Conservation (phyloP, 2,329 filamentous ascomycete species). For the Phialophora expanda region DNA sequence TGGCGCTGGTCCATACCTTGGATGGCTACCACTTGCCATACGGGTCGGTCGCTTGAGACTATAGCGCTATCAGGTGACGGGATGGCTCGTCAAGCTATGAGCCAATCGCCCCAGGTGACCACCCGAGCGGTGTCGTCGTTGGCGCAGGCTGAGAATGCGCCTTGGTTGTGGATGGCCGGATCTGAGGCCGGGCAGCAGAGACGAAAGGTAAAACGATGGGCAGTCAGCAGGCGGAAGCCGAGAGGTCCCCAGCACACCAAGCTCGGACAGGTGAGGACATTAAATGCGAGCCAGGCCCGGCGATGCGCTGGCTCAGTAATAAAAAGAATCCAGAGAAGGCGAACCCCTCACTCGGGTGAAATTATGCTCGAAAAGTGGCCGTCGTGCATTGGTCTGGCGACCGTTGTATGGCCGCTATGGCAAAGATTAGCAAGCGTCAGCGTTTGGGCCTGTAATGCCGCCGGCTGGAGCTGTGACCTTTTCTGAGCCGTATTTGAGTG, state of each 20-base stretch:
- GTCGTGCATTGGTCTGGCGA: constrained; percentile 25
- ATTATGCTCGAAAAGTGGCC: constrained; percentile 24
- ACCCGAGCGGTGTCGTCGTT: constrained; percentile 29
- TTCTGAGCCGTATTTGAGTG: constrained; percentile 24
- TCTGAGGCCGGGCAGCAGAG: constrained; percentile 14
- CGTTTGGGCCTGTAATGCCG: constrained; percentile 22
- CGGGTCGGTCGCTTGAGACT: constrained; percentile 11
- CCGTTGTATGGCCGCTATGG: constrained; percentile 28
- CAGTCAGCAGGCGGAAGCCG: constrained; percentile 29
- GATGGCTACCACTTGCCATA: constrained; percentile 7
- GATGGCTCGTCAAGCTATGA: constrained; percentile 19
- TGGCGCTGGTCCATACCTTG: constrained; percentile 19
- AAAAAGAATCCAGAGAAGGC: constrained; percentile 24
- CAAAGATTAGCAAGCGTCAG: constrained; percentile 33
- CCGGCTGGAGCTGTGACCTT: constrained; percentile 23
- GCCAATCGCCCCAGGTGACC: constrained; percentile 24
- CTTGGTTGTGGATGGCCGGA: constrained; percentile 20
- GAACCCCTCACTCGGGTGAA: constrained; percentile 31
- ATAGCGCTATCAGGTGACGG: constrained; percentile 34
- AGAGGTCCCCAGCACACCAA: neutral
- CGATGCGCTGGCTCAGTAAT: constrained; percentile 28
- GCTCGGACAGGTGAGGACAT: constrained; percentile 33
- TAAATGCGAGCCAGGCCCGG: constrained; percentile 31
- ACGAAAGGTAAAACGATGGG: constrained; percentile 19
- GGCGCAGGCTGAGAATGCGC: constrained; percentile 13